phyloP scores from a whole-genome alignment of 1,284 basidiomycete genomes.

The Fomitopsis schrenkii region DNA sequence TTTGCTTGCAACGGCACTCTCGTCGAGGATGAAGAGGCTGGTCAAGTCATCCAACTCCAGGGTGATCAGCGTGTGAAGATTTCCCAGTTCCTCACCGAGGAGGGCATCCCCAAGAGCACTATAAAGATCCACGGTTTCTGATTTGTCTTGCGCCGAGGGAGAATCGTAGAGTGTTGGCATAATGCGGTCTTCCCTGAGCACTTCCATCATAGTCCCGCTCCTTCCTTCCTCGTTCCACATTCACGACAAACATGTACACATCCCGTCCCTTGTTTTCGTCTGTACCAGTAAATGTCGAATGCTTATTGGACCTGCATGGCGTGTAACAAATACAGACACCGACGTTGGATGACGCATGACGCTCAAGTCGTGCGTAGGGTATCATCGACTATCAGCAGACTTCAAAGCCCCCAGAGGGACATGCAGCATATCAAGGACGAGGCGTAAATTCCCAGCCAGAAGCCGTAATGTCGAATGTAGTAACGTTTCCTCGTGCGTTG shows the following conservation, averaged over 20 bases:
- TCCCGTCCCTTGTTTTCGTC: slow-evolving; percentile 14
- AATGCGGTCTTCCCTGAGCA: slow-evolving; percentile 10
- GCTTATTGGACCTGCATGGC: slow-evolving; percentile 22
- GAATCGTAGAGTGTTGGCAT: slow-evolving; percentile 18
- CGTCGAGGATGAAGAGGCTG: slow-evolving; percentile 95
- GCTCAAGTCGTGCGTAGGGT: too few relatives aligned
- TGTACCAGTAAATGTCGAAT: slow-evolving; percentile 26
- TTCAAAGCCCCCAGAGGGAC: too few relatives aligned
- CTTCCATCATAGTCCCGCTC: slow-evolving; percentile 7
- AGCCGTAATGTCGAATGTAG: too few relatives aligned
- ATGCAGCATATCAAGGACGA: too few relatives aligned
- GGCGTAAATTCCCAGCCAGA: too few relatives aligned
- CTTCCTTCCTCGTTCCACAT: slow-evolving; percentile 12
- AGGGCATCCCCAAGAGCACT: slow-evolving; percentile 67
- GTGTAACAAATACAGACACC: slow-evolving; percentile 1
- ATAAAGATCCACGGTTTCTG: slow-evolving; percentile 90
- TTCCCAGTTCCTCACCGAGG: slow-evolving; percentile 78
- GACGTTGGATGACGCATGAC: too few relatives aligned
- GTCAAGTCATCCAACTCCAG: slow-evolving; percentile 98
- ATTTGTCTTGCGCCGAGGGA: slow-evolving; percentile 20
- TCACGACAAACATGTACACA: slow-evolving; percentile 9
- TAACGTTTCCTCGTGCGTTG: not conserved
- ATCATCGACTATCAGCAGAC: not conserved
- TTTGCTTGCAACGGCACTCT: slow-evolving; percentile 99
- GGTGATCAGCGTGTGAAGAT: slow-evolving; percentile 97